phyloP scores from a whole-genome alignment of 2,329 filamentous ascomycete genomes.

The Paecilomyces dactylethromorphus region DNA sequence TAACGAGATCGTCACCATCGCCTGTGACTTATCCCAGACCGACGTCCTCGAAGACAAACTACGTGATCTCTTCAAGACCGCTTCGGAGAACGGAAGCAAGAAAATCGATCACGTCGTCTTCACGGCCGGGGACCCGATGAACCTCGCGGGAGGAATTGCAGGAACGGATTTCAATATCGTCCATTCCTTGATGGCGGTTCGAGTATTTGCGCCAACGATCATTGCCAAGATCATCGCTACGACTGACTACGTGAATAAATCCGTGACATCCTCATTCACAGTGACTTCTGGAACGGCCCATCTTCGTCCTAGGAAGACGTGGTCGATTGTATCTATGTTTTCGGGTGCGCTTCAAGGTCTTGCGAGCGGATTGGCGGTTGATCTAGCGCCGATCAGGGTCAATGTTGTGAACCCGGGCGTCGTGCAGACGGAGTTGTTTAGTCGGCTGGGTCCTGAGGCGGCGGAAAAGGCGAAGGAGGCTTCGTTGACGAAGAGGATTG shows the following conservation, averaged over 20 bases:
- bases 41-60: conserved; percentile 1
- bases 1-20: background rate
- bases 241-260: background rate
- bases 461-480: background rate
- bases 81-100: background rate
- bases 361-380: background rate
- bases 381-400: background rate
- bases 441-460: background rate
- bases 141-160: background rate
- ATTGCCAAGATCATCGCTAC: background rate
- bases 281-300: background rate
- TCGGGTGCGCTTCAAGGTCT: background rate
- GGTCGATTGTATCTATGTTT: background rate
- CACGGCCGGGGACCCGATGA: background rate
- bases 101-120: conserved; percentile 3
- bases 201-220: background rate
- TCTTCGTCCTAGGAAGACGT: background rate
- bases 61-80: conserved; percentile 1
- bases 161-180: background rate
- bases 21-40: background rate
- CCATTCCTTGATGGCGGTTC: background rate
- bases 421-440: background rate
- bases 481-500: background rate
- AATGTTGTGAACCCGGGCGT: background rate
- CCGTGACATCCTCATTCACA: background rate